Conservation (phyloP, 1,139 yeast genomes). For the Debaryomycetaceae sp. region DNA sequence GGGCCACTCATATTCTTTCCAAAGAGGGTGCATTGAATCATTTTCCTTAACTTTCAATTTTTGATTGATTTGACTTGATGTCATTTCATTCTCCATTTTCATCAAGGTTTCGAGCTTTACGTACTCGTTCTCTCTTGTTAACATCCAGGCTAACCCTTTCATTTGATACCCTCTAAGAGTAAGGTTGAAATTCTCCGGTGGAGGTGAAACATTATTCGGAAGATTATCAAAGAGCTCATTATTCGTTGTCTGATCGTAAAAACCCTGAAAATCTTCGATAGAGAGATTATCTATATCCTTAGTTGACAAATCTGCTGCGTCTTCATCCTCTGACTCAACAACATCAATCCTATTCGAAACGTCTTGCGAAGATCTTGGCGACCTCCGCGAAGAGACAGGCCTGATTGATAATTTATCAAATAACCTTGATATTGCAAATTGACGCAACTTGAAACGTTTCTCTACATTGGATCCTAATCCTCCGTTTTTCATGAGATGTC, state of each 20-base stretch:
- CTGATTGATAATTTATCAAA: slow-evolving; percentile 44
- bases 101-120: slow-evolving; percentile 33
- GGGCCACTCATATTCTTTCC: slow-evolving; percentile 84
- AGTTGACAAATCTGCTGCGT: slow-evolving; percentile 2
- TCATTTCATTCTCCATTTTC: slow-evolving; percentile 9
- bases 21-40: slow-evolving; percentile 73
- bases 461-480: not conserved
- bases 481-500: not conserved
- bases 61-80: slow-evolving; percentile 28
- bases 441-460: slow-evolving; percentile 22
- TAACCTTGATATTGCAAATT: slow-evolving; percentile 53
- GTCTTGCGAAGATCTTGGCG: not conserved
- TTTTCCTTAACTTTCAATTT: slow-evolving; percentile 18
- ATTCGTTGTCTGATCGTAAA: slow-evolving; percentile 66
- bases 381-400: slow-evolving; percentile 9
- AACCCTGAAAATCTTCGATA: slow-evolving; percentile 70
- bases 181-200: slow-evolving; percentile 50
- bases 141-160: slow-evolving; percentile 83
- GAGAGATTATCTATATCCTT: slow-evolving; percentile 39
- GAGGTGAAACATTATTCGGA: slow-evolving; percentile 62
- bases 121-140: slow-evolving; percentile 58
- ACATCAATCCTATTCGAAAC: not conserved
- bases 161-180: slow-evolving; percentile 68
- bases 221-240: slow-evolving; percentile 47
- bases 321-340: slow-evolving; percentile 10